phyloP scores from a whole-genome alignment of 202 grass and related monocot genomes.

The Cymbopogon flexuosus region DNA sequence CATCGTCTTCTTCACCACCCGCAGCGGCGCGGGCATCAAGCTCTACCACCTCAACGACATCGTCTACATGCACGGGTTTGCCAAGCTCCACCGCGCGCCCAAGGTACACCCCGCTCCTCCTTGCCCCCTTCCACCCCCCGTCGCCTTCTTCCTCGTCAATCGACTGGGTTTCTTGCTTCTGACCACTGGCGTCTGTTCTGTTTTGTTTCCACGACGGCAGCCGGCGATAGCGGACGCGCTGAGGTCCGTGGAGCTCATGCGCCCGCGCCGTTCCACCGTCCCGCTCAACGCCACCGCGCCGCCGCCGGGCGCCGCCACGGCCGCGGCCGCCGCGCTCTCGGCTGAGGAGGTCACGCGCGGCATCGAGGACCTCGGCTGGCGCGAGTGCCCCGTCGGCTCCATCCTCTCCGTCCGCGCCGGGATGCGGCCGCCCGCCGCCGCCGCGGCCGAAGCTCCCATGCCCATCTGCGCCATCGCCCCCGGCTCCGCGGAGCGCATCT shows the following conservation, averaged over 20 bases:
- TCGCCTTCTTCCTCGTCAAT: not conserved
- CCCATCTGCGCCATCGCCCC: slow-evolving; percentile 31
- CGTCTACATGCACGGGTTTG: slow-evolving; percentile 49
- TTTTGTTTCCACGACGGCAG: not conserved
- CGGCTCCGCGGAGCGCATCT: not conserved
- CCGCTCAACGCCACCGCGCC: slow-evolving; percentile 28
- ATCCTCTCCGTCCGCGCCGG: slow-evolving; percentile 40
- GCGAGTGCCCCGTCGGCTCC: slow-evolving; percentile 55
- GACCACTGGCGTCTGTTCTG: not conserved
- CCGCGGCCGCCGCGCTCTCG: slow-evolving; percentile 33
- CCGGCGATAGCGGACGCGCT: slow-evolving; percentile 37
- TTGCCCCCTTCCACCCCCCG: not conserved
- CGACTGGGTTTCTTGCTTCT: not conserved
- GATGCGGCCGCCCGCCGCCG: not conserved
- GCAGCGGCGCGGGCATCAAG: slow-evolving; percentile 28
- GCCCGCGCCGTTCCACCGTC: slow-evolving; percentile 44
- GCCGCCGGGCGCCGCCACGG: not conserved
- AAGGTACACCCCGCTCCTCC: not conserved
- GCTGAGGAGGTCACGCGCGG: slow-evolving; percentile 28
- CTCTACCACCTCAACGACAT: slow-evolving; percentile 40
- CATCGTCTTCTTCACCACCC: slow-evolving; percentile 56
- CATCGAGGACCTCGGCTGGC: slow-evolving; percentile 52
- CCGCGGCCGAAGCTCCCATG: not conserved
- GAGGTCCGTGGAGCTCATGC: slow-evolving; percentile 39
- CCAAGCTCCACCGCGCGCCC: not conserved